These are phyloP conservation scores for Xenoacremonium recifei DNA, from an alignment of 2,329 filamentous ascomycete genomes.

Conservation along the genomic window DNA sequence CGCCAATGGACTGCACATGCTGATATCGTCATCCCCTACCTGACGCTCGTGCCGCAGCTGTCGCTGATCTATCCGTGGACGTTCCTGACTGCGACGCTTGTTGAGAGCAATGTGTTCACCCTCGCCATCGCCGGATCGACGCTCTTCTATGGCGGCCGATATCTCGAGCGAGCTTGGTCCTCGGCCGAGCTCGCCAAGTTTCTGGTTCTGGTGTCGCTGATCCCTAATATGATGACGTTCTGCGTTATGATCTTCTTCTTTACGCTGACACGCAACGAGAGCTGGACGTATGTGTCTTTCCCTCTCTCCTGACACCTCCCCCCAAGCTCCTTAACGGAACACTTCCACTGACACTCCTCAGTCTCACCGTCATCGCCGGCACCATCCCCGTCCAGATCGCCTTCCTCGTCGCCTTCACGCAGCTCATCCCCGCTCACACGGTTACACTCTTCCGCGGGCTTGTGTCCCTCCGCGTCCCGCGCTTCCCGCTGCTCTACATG, in stretches of 20 bases:
- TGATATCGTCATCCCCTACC: slow-evolving; percentile 75
- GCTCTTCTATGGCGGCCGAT: slow-evolving; percentile 88
- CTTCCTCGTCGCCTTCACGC: slow-evolving; percentile 96
- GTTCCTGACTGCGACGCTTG: slow-evolving; percentile 78
- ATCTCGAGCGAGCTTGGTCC: slow-evolving; percentile 94
- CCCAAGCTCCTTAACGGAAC: not conserved
- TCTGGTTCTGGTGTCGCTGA: slow-evolving; percentile 69
- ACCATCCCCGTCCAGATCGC: slow-evolving; percentile 86
- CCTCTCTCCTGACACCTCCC: slow-evolving; percentile 3
- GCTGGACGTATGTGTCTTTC: slow-evolving; percentile 62
- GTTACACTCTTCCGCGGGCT: slow-evolving; percentile 89
- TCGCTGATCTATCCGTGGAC: slow-evolving; percentile 94
- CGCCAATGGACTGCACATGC: slow-evolving; percentile 63
- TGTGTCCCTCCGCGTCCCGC: slow-evolving; percentile 80
- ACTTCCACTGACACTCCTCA: slow-evolving; percentile 33
- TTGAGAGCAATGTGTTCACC: slow-evolving; percentile 92
- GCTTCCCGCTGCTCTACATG: slow-evolving; percentile 71
- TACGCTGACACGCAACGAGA: slow-evolving; percentile 63
- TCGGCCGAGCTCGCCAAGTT: slow-evolving; percentile 91
- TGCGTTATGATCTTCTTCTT: slow-evolving; percentile 72
- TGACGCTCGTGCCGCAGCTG: slow-evolving; percentile 80
- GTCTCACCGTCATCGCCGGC: slow-evolving; percentile 79
- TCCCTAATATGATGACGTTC: slow-evolving; percentile 79
- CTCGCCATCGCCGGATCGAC: slow-evolving; percentile 74
- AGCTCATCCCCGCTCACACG: slow-evolving; percentile 94